These are phyloP conservation scores for Clarireedia sp. DNA, from an alignment of 2,329 filamentous ascomycete species.

Conservation along the genomic window DNA sequence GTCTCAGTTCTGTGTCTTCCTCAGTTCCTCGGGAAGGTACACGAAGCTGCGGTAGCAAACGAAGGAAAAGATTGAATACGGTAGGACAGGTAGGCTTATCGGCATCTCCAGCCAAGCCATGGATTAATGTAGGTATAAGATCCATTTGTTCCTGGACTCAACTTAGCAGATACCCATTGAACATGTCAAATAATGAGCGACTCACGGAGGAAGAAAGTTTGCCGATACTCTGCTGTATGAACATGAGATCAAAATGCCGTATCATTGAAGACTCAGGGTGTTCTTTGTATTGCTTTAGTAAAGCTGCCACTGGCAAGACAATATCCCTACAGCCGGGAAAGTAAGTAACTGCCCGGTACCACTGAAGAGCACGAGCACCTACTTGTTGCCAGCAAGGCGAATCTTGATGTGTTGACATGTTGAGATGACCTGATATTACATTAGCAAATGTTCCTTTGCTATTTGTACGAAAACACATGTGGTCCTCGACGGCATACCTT, in stretches of 20 bases:
- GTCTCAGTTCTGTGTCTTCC: slow-evolving; percentile 64
- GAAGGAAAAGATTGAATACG: slow-evolving; percentile 76
- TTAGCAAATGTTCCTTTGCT: neutral
- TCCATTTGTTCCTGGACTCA: slow-evolving; percentile 52
- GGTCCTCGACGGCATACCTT: slow-evolving; percentile 43
- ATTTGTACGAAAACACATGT: neutral
- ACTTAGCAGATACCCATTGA: neutral
- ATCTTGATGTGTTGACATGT: slow-evolving; percentile 67
- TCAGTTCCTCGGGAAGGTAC: slow-evolving; percentile 71
- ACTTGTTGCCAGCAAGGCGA: slow-evolving; percentile 31
- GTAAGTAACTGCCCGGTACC: slow-evolving; percentile 2
- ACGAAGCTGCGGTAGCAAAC: slow-evolving; percentile 61
- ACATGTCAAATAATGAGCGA: slow-evolving; percentile 2
- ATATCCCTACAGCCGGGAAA: slow-evolving; percentile 37
- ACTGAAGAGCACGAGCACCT: slow-evolving; percentile 13
- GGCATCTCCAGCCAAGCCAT: slow-evolving; percentile 55
- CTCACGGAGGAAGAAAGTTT: slow-evolving; percentile 45
- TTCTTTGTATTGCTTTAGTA: slow-evolving; percentile 86
- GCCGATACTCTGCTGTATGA: slow-evolving; percentile 76
- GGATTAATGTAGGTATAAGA: slow-evolving; percentile 62
- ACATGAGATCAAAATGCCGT: slow-evolving; percentile 79
- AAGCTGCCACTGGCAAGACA: slow-evolving; percentile 71
- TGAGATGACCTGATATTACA: slow-evolving; percentile 46
- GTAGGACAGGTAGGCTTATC: slow-evolving; percentile 48
- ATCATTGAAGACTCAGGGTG: slow-evolving; percentile 61